Evolutionary conservation across 1,139 yeast species (phyloP).

Genomic region (Protomyces arabidopsidicola): DNA sequence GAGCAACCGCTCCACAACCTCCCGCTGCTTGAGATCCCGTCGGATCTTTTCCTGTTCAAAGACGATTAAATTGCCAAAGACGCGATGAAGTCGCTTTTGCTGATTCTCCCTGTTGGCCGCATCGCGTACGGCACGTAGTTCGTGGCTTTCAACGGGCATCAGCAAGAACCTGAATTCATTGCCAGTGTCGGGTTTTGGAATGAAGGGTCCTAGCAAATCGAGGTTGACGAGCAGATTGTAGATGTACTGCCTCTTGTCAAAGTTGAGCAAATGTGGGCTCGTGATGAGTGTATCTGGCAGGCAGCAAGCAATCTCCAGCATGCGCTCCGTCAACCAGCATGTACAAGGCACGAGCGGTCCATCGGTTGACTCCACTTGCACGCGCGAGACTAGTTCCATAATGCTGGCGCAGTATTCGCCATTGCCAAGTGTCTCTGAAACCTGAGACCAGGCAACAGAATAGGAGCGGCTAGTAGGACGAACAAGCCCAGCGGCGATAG

Average conservation of each 20-base stretch:
- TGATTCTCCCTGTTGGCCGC: conserved; percentile 14
- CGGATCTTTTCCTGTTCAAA: conserved; percentile 51
- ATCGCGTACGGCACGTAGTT: conserved; percentile 32
- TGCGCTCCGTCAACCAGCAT: conserved; percentile 66
- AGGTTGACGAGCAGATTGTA: conserved; percentile 53
- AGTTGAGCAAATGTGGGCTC: conserved; percentile 56
- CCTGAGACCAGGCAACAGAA: conserved; percentile 61
- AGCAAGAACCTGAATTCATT: conserved; percentile 1
- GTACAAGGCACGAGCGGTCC: conserved; percentile 65
- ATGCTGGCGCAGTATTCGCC: conserved; percentile 29
- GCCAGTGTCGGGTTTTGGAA: not conserved
- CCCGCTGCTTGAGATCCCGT: conserved; percentile 50
- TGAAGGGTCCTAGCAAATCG: conserved; percentile 31
- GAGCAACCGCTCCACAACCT: conserved; percentile 42
- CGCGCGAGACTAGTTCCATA: conserved; percentile 20
- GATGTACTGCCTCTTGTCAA: conserved; percentile 63
- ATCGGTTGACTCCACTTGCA: conserved; percentile 28
- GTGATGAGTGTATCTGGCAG: conserved; percentile 63
- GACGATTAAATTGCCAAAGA: conserved; percentile 45
- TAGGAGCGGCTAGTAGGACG: conserved; percentile 76
- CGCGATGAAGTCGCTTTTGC: not conserved
- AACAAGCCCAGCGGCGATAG: conserved; percentile 67
- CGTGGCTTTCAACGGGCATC: conserved; percentile 5
- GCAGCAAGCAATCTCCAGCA: conserved; percentile 61
- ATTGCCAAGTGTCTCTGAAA: conserved; percentile 44